These are phyloP conservation scores for Rhizoctonia solani DNA, from an alignment of 1,284 basidiomycete species.

Conservation along the genomic window DNA sequence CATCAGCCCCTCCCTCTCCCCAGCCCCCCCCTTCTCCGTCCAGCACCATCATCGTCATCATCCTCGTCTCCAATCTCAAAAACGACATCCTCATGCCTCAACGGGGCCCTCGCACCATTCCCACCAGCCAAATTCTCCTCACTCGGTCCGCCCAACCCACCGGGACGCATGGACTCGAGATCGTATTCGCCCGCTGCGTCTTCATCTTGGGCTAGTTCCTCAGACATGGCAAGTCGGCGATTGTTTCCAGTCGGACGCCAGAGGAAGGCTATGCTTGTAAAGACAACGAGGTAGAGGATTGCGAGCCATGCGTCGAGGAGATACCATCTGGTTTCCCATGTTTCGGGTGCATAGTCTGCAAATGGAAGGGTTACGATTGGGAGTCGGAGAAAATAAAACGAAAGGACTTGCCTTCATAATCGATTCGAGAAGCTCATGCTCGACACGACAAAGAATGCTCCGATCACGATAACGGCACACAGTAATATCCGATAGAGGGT, in stretches of 20 bases:
- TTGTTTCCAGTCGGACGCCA: conserved; percentile 96
- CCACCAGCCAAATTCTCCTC: conserved; percentile 35
- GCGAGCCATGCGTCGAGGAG: conserved; percentile 95
- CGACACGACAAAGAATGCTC: conserved; percentile 90
- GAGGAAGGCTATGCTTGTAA: conserved; percentile 81
- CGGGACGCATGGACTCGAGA: conserved; percentile 71
- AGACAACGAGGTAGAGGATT: conserved; percentile 80
- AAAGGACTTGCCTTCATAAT: conserved; percentile 71
- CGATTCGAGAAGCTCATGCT: conserved; percentile 90
- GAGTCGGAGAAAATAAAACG: not conserved
- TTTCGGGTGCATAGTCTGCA: conserved; percentile 86
- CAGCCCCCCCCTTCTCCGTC: conserved; percentile 34
- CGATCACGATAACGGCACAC: conserved; percentile 79
- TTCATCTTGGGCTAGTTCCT: conserved; percentile 85
- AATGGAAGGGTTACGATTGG: not conserved
- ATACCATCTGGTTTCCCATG: conserved; percentile 96
- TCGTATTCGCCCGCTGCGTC: conserved; percentile 95
- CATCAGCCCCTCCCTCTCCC: conserved; percentile 34
- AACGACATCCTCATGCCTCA: conserved; percentile 73
- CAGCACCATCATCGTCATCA: conserved; percentile 39
- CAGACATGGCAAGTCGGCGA: conserved; percentile 84
- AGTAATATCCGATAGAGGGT: conserved; percentile 87
- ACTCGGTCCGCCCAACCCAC: conserved; percentile 54
- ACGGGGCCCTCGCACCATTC: conserved; percentile 37
- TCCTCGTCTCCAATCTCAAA: conserved; percentile 94